Evolutionary conservation across 2,329 filamentous ascomycete species (phyloP), one percentile per base, ranked within the genome.

Genomic region (Ceratocystis diversiconidia): DNA sequence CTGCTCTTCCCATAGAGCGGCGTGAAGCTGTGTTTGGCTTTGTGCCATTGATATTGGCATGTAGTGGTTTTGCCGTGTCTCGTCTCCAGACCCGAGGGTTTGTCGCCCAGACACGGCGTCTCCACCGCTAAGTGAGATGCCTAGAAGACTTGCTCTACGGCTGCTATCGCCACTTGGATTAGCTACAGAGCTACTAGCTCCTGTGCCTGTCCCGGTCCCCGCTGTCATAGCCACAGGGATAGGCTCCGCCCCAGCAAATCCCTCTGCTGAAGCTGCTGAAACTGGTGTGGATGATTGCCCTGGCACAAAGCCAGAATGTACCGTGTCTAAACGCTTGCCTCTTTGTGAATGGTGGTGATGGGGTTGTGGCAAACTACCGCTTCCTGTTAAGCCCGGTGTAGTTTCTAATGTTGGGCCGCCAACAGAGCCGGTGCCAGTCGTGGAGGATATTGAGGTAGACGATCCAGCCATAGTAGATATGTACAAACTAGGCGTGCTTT

Each of bases 371-470:
- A 55, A 30, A 43, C 28, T 52, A 8, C 28, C 46, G 15, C 43
- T 43, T 32, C 15, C 32, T 30, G 43, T 10, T n/a, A 48, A 36
- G n/a, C 43, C 7, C 4, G 46, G n/a, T n/a, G 15, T 22, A 25
- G 46, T 28, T 19, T 59, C 55, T 19, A 46, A 22, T 22, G 46
- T 32, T 36, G 46, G n/a, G 12, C 28, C 73, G 71, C 43, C 70
- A 69, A 61, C 72, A 70, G 52, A 72, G 71, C 72, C 69, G 76
- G 73, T 66, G 32, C 60, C 60, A 15, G 44, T 8, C 22, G 61
- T 22, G 12, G 64, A 65, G 1, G 64, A 22, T 55, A 65, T 62
- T 19, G 64, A 65, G 12, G 60, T 62, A 5, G 59, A 62, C n/a
- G 64, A 65, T 4, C 64, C 64, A 10, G 64, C 43, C n/a, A 43